These are phyloP conservation scores for Phialophora expanda DNA, from an alignment of 2,329 filamentous ascomycete genomes.

Conservation along the genomic window DNA sequence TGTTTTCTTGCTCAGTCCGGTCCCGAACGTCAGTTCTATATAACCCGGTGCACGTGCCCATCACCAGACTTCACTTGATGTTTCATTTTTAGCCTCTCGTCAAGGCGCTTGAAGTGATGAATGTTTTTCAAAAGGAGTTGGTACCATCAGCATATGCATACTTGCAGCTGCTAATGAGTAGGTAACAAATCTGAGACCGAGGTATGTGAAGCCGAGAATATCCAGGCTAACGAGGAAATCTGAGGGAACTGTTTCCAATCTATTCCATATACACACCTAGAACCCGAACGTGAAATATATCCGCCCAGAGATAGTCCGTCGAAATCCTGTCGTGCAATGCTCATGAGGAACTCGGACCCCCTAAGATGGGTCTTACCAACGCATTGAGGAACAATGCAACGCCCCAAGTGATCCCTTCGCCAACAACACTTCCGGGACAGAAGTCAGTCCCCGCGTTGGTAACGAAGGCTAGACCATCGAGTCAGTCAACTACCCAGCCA, in stretches of 20 bases:
- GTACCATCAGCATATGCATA: background rate
- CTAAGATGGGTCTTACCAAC: conserved; percentile 4
- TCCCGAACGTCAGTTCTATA: background rate
- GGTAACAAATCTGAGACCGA: background rate
- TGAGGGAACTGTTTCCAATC: background rate
- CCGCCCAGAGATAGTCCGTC: background rate
- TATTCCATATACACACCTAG: background rate
- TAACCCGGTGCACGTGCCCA: background rate
- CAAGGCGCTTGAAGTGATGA: too few relatives aligned
- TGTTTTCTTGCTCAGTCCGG: background rate
- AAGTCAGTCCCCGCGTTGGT: conserved; percentile 12
- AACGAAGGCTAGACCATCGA: conserved; percentile 5
- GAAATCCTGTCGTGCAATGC: background rate
- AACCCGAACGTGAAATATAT: background rate
- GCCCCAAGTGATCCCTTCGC: conserved; percentile 11
- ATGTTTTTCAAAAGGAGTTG: too few relatives aligned
- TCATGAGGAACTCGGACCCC: conserved; percentile 6
- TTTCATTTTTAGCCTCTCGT: too few relatives aligned
- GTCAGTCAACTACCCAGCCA: background rate
- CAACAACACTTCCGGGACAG: conserved; percentile 13
- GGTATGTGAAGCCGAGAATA: background rate
- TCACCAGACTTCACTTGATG: too few relatives aligned
- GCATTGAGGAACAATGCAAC: conserved; percentile 13
- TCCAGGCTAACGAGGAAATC: background rate
- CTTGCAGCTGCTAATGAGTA: background rate